Conservation (phyloP, 2,329 filamentous ascomycete genomes). For the Elsinoe perseae region DNA sequence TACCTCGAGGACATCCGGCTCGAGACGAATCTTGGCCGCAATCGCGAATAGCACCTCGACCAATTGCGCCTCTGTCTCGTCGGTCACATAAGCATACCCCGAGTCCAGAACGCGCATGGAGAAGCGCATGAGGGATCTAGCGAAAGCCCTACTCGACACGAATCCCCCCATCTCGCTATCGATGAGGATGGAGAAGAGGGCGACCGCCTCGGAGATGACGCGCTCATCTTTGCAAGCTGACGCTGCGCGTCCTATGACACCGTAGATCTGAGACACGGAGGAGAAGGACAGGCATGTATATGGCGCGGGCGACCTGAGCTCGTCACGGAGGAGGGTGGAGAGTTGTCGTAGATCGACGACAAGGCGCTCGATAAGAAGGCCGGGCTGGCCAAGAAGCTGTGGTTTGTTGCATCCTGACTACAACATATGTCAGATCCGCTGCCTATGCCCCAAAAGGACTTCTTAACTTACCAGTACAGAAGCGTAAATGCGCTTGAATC, state of each 20-base stretch:
- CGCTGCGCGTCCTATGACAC: slow-evolving; percentile 81
- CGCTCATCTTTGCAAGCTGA: slow-evolving; percentile 75
- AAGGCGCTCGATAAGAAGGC: slow-evolving; percentile 43
- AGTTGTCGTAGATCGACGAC: slow-evolving; percentile 49
- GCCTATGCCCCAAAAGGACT: not conserved
- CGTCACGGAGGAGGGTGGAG: slow-evolving; percentile 69
- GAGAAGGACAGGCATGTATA: slow-evolving; percentile 89
- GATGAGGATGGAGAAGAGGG: slow-evolving; percentile 83
- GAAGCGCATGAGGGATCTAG: slow-evolving; percentile 77
- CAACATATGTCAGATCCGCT: slow-evolving; percentile 14
- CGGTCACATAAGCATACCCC: slow-evolving; percentile 63
- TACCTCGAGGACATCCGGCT: slow-evolving; percentile 75
- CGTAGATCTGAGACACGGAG: slow-evolving; percentile 78
- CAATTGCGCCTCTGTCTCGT: slow-evolving; percentile 78
- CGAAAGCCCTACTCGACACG: slow-evolving; percentile 77
- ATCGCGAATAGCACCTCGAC: slow-evolving; percentile 94
- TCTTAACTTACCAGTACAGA: slow-evolving; percentile 43
- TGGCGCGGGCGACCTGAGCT: slow-evolving; percentile 77
- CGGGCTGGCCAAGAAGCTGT: slow-evolving; percentile 44
- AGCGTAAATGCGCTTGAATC: slow-evolving; percentile 56
- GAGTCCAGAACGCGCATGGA: slow-evolving; percentile 69
- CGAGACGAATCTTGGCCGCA: slow-evolving; percentile 86
- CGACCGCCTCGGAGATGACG: slow-evolving; percentile 75
- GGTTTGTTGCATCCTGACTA: slow-evolving; percentile 56
- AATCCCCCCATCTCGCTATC: slow-evolving; percentile 97